Conservation (phyloP, 352 stramenopile species). For the Phytophthora litchii region DNA sequence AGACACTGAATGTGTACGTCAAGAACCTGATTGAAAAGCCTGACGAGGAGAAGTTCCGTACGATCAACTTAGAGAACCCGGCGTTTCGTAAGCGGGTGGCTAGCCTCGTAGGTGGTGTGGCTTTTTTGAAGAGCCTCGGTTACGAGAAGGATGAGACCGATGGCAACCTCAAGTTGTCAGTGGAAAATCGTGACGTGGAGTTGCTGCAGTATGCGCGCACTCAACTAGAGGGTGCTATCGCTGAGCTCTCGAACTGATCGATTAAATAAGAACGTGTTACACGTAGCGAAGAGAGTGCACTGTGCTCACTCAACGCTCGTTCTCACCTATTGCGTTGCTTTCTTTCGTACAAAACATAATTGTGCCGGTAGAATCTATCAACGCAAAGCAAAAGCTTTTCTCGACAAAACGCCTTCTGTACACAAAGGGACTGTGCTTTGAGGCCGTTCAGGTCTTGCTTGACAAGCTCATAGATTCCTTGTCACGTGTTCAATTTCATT, state of each 20-base stretch:
- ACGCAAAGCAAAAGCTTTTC: no score
- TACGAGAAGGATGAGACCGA: slow-evolving; percentile 88
- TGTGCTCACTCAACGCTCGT: slow-evolving; percentile 2
- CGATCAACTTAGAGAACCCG: slow-evolving; percentile 90
- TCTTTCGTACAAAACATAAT: background rate
- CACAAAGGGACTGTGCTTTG: slow-evolving; percentile 7
- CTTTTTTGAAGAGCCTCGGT: slow-evolving; percentile 87
- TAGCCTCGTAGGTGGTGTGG: slow-evolving; percentile 81
- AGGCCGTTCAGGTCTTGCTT: background rate
- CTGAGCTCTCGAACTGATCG: slow-evolving; percentile 59
- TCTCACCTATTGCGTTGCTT: slow-evolving; percentile 1
- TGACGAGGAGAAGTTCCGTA: slow-evolving; percentile 90
- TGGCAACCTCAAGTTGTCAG: slow-evolving; percentile 64
- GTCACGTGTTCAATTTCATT: slow-evolving; percentile 13
- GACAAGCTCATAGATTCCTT: background rate
- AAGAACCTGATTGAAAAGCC: slow-evolving; percentile 90
- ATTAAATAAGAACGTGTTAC: slow-evolving; percentile 32
- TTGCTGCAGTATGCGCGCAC: slow-evolving; percentile 67
- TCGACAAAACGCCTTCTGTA: slow-evolving; percentile 9
- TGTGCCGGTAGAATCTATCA: no score
- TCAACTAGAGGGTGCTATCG: slow-evolving; percentile 63
- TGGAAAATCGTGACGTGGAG: slow-evolving; percentile 64
- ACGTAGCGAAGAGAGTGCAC: slow-evolving; percentile 37
- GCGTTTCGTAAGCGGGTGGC: slow-evolving; percentile 91
- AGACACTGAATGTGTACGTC: slow-evolving; percentile 88